Evolutionary conservation across 257 asterid species (phyloP).

Genomic region (Plantago ovata): DNA sequence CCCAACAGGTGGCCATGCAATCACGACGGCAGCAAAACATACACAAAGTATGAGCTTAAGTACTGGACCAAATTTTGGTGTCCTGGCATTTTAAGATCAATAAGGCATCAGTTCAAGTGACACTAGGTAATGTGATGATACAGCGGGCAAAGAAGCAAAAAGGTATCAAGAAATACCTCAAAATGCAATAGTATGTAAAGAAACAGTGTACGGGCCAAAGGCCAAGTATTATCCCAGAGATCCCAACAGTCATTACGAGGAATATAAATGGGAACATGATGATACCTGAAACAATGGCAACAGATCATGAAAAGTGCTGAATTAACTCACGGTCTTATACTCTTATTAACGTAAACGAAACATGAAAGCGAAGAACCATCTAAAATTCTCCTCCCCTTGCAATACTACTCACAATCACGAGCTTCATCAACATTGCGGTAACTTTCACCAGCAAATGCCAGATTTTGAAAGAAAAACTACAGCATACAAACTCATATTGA

Average conservation of each 20-base stretch:
- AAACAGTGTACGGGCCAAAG: slow-evolving; percentile 81
- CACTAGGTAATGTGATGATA: slow-evolving; percentile 2
- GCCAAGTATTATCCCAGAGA: slow-evolving; percentile 58
- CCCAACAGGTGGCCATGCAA: slow-evolving; percentile 65
- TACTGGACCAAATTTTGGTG: slow-evolving; percentile 67
- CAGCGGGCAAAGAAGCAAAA: slow-evolving; percentile 14
- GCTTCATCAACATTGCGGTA: no score
- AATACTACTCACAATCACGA: no score
- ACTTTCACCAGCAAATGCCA: no score
- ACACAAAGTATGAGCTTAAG: slow-evolving; percentile 60
- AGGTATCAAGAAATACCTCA: slow-evolving; percentile 45
- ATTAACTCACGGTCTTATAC: not conserved
- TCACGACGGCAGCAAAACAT: slow-evolving; percentile 37
- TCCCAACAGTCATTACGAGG: slow-evolving; percentile 48
- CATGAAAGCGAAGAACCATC: no score
- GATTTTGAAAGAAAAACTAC: no score
- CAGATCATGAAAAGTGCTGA: not conserved
- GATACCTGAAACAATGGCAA: slow-evolving; percentile 49
- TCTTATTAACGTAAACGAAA: not conserved
- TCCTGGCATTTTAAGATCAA: slow-evolving; percentile 39
- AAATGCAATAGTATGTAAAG: slow-evolving; percentile 63
- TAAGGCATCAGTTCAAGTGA: not conserved
- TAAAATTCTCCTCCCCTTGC: no score
- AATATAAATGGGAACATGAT: slow-evolving; percentile 67
- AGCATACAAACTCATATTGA: no score